A percentile compares a stretch with the other conserved stretches of the same genome.
phyloP scores from a whole-genome alignment of 2,329 filamentous ascomycete species.

The Diatrype stigma region DNA sequence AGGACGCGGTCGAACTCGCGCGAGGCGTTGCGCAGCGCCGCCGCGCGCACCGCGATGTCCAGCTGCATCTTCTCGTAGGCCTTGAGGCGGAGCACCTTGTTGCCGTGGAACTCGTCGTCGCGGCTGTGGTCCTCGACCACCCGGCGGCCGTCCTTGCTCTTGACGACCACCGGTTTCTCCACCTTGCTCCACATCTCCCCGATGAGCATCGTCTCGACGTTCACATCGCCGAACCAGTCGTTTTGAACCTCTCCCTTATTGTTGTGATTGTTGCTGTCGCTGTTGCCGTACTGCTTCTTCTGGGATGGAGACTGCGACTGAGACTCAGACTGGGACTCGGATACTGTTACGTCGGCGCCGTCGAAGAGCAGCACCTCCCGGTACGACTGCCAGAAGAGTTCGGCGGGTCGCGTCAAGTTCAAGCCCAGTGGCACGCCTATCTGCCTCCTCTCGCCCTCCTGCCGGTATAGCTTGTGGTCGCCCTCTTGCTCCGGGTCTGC shows the following conservation, averaged over 20 bases:
- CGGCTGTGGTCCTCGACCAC: too few species aligned
- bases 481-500: too few species aligned
- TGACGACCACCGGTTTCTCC: not conserved
- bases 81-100: not conserved
- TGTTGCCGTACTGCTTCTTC: too few species aligned
- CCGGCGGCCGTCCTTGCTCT: not conserved
- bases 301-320: too few species aligned
- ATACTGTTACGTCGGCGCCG: not conserved
- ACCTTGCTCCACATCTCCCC: not conserved
- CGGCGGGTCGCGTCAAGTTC: not conserved
- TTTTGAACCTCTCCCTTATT: too few species aligned
- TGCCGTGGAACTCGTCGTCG: too few species aligned
- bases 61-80: constrained; percentile 1
- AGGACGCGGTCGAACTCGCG: not conserved
- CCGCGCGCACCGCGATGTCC: not conserved
- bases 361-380: constrained; percentile 4
- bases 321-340: too few species aligned
- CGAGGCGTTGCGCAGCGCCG: not conserved
- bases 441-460: not conserved
- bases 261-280: too few species aligned
- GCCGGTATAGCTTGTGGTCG: too few species aligned
- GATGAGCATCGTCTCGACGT: constrained; percentile 5
- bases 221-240: constrained; percentile 6
- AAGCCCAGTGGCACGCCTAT: not conserved
- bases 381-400: not conserved